phyloP scores from a whole-genome alignment of 495 filamentous ascomycete species.

The Penicillium bialowiezense region DNA sequence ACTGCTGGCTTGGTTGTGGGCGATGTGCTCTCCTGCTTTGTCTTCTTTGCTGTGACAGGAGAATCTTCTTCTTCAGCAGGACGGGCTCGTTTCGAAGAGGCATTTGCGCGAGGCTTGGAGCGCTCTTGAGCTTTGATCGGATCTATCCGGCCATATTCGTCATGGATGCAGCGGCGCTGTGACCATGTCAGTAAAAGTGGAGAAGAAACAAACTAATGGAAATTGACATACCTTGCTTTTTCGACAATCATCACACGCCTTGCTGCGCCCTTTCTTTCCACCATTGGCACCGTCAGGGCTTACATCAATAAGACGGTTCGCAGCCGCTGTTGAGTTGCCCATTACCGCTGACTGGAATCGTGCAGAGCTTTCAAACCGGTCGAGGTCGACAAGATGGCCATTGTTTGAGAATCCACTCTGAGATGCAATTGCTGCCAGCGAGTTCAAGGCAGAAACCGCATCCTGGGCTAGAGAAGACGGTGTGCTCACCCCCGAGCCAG shows the following conservation, averaged over 20 bases:
- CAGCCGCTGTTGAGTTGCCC: slow-evolving; percentile 26
- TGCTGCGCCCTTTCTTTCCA: slow-evolving; percentile 55
- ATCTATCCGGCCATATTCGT: slow-evolving; percentile 62
- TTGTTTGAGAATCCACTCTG: slow-evolving; percentile 35
- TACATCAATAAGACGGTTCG: slow-evolving; percentile 30
- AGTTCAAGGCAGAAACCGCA: slow-evolving; percentile 45
- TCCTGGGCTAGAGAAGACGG: slow-evolving; percentile 42
- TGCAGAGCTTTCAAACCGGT: slow-evolving; percentile 29
- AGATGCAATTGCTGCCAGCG: slow-evolving; percentile 43
- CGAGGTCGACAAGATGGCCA: slow-evolving; percentile 17
- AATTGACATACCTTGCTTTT: slow-evolving; percentile 58
- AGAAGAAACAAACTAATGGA: neutral
- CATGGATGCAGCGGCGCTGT: slow-evolving; percentile 68
- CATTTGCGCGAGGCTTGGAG: slow-evolving; percentile 55
- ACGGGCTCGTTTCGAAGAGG: slow-evolving; percentile 46
- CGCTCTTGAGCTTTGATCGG: slow-evolving; percentile 59
- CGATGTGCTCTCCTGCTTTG: slow-evolving; percentile 42
- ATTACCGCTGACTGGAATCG: slow-evolving; percentile 27
- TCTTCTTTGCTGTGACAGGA: slow-evolving; percentile 28
- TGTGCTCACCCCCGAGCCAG: slow-evolving; percentile 28
- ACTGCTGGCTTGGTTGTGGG: slow-evolving; percentile 22
- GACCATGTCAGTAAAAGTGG: slow-evolving; percentile 1
- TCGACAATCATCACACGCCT: slow-evolving; percentile 64
- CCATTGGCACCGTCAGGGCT: slow-evolving; percentile 35
- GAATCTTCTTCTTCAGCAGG: slow-evolving; percentile 34